phyloP scores from a whole-genome alignment of 2,329 filamentous ascomycete species.

The Aspergillus hiratsukae region DNA sequence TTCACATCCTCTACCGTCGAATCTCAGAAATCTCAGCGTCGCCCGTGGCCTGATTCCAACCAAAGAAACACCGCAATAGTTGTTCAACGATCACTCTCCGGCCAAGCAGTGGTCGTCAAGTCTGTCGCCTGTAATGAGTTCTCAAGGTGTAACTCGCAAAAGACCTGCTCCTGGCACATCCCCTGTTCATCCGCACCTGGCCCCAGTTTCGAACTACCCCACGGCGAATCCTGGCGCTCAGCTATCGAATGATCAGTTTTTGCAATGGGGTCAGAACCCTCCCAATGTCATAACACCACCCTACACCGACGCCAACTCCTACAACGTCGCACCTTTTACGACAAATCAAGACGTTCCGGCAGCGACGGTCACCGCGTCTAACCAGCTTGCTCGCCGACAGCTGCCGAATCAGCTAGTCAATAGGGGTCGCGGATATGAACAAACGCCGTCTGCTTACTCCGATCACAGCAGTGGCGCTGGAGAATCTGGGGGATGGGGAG shows the following conservation, averaged over 20 bases:
- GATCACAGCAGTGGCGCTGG: slow-evolving; percentile 24
- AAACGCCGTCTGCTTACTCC: slow-evolving; percentile 25
- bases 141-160: slow-evolving; percentile 56
- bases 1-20: not conserved
- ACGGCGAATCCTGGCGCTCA: slow-evolving; percentile 37
- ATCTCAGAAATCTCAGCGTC: not conserved
- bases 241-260: slow-evolving; percentile 49
- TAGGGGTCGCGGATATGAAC: slow-evolving; percentile 37
- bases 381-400: slow-evolving; percentile 40
- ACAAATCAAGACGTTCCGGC: slow-evolving; percentile 49
- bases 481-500: slow-evolving; percentile 41
- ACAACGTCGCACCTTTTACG: slow-evolving; percentile 23
- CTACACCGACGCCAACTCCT: slow-evolving; percentile 40
- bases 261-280: slow-evolving; percentile 51
- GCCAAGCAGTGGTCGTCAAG: slow-evolving; percentile 9
- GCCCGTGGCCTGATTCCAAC: not conserved
- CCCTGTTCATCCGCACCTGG: slow-evolving; percentile 55
- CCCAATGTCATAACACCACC: slow-evolving; percentile 25
- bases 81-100: not conserved
- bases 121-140: slow-evolving; percentile 29
- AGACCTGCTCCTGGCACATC: slow-evolving; percentile 67
- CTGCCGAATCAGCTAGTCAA: slow-evolving; percentile 36
- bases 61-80: not conserved
- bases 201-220: slow-evolving; percentile 47
- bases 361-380: slow-evolving; percentile 39